A percentile compares a stretch with the other conserved stretches of the same genome.
phyloP scores from a whole-genome alignment of 768 basidiomycete species.

The Boletus vermiculosoides region DNA sequence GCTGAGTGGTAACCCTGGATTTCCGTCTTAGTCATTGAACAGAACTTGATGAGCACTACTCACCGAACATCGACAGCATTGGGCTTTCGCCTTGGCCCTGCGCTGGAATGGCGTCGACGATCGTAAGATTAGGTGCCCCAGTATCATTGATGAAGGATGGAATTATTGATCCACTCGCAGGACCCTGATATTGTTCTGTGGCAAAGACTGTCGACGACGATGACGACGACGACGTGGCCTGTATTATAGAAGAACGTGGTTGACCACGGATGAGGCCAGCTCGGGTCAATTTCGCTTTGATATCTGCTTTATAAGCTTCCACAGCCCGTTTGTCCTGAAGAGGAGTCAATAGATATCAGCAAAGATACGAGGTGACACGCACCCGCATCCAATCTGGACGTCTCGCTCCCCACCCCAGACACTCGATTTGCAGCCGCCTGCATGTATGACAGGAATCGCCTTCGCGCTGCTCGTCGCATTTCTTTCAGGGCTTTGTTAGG shows the following conservation, averaged over 20 bases:
- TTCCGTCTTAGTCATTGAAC: slow-evolving; percentile 11
- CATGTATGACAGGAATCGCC: slow-evolving; percentile 81
- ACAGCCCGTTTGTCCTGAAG: slow-evolving; percentile 77
- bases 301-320: slow-evolving; percentile 78
- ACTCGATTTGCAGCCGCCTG: slow-evolving; percentile 74
- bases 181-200: slow-evolving; percentile 25
- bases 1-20: slow-evolving; percentile 27
- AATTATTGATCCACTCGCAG: slow-evolving; percentile 22
- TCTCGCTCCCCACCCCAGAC: slow-evolving; percentile 81
- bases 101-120: slow-evolving; percentile 19
- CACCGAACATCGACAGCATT: slow-evolving; percentile 31
- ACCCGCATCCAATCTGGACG: slow-evolving; percentile 92
- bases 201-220: slow-evolving; percentile 37
- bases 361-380: slow-evolving; percentile 25
- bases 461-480: slow-evolving; percentile 86
- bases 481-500: slow-evolving; percentile 42
- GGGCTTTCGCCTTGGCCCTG: slow-evolving; percentile 26
- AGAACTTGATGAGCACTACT: not conserved
- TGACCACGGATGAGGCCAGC: slow-evolving; percentile 82
- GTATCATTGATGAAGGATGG: slow-evolving; percentile 23
- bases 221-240: slow-evolving; percentile 33
- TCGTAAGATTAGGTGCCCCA: slow-evolving; percentile 19
- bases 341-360: slow-evolving; percentile 16
- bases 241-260: slow-evolving; percentile 58
- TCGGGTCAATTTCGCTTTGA: slow-evolving; percentile 76